Evolutionary conservation across 352 stramenopile genomes (phyloP).

Genomic region (Pythium chondricola): DNA sequence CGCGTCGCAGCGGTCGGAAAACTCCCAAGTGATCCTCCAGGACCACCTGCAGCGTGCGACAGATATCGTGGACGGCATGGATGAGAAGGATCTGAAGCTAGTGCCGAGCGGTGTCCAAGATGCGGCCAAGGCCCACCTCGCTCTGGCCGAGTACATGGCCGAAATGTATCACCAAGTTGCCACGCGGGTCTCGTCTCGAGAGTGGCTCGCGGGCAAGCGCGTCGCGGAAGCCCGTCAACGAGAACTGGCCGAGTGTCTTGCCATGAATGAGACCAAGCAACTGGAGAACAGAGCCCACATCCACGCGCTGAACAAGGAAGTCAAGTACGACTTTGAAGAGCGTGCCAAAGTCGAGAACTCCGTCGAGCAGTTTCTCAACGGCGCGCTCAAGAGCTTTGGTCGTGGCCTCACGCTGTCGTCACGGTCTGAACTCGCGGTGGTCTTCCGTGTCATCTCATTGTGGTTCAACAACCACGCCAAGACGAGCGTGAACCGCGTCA

Average conservation of each 20-base stretch:
- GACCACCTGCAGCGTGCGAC: constrained; percentile 87
- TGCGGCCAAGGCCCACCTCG: constrained; percentile 76
- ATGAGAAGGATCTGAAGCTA: constrained; percentile 20
- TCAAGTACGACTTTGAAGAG: constrained; percentile 86
- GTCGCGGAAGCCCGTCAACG: constrained; percentile 60
- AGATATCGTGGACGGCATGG: constrained; percentile 47
- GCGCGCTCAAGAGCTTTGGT: constrained; percentile 86
- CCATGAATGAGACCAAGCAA: constrained; percentile 49
- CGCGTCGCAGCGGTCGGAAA: constrained; percentile 89
- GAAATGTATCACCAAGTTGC: constrained; percentile 89
- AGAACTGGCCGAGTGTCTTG: constrained; percentile 55
- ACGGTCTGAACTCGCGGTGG: constrained; percentile 76
- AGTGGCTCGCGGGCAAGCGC: constrained; percentile 84
- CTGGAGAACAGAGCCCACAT: constrained; percentile 68
- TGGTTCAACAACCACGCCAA: constrained; percentile 92
- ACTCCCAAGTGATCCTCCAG: constrained; percentile 89
- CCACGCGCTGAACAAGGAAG: constrained; percentile 75
- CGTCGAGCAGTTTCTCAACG: constrained; percentile 81
- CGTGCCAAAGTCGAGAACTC: constrained; percentile 78
- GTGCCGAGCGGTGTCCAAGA: constrained; percentile 27
- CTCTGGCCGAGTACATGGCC: constrained; percentile 88
- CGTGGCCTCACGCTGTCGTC: constrained; percentile 47
- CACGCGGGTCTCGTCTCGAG: constrained; percentile 74
- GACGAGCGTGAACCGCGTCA: constrained; percentile 69
- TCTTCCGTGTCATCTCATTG: constrained; percentile 91